phyloP scores from a whole-genome alignment of 805 yeast genomes.

The Zygoascus bituminiphila region DNA sequence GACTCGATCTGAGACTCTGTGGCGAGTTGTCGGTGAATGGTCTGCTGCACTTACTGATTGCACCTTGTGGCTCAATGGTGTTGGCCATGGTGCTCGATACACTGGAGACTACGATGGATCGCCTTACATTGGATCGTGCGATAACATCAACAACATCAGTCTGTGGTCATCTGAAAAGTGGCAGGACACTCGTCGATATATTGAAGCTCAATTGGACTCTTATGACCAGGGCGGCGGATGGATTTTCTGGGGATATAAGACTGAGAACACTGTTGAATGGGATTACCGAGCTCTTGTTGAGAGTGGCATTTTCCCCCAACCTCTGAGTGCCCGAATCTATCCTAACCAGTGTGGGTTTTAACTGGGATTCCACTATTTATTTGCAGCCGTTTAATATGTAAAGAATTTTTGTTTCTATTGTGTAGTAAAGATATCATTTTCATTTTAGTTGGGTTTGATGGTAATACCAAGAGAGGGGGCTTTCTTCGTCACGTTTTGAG shows the following conservation, averaged over 20 bases:
- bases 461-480: too few relatives aligned
- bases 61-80: constrained; percentile 83
- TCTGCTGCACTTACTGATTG: constrained; percentile 90
- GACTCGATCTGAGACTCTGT: constrained; percentile 47
- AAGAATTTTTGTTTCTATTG: neutral
- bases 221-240: constrained; percentile 68
- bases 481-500: too few relatives aligned
- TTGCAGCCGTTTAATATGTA: neutral
- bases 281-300: constrained; percentile 56
- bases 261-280: constrained; percentile 81
- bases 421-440: neutral
- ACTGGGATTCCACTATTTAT: neutral
- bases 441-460: too few relatives aligned
- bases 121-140: constrained; percentile 55
- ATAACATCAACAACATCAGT: constrained; percentile 35
- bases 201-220: constrained; percentile 90
- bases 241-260: constrained; percentile 93
- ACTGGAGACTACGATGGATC: constrained; percentile 48
- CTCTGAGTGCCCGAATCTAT: constrained; percentile 57
- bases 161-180: constrained; percentile 56
- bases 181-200: constrained; percentile 52
- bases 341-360: constrained; percentile 55
- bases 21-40: constrained; percentile 84
- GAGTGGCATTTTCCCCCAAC: constrained; percentile 70
- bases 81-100: constrained; percentile 71